Evolutionary conservation across 306 rosid species (phyloP).

Genomic region (Gillenia trifoliata): DNA sequence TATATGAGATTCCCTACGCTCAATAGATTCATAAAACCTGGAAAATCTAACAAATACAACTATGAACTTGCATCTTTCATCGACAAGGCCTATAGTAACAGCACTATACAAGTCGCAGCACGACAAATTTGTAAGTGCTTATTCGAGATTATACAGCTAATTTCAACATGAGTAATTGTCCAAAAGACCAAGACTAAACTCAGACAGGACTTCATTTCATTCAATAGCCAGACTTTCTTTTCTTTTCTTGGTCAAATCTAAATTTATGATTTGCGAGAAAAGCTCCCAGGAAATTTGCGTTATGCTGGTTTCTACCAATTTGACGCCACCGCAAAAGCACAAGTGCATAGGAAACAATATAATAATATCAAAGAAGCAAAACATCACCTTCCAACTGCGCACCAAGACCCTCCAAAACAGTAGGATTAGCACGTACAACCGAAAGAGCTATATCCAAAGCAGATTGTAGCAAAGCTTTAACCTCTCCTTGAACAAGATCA

Average conservation of each 20-base stretch:
- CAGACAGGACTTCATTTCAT: background rate
- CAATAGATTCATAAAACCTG: background rate
- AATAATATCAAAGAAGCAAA: background rate
- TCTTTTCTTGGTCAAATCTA: background rate
- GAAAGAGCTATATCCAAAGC: slow-evolving; percentile 80
- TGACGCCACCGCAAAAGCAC: background rate
- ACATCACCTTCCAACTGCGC: slow-evolving; percentile 79
- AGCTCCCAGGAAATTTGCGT: background rate
- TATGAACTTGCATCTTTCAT: background rate
- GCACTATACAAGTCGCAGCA: background rate
- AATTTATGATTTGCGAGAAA: background rate
- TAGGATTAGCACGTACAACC: slow-evolving; percentile 85
- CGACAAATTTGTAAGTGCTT: background rate
- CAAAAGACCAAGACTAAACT: background rate
- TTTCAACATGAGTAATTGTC: background rate
- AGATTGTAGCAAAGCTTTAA: slow-evolving; percentile 78
- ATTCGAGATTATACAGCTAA: background rate
- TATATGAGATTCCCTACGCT: background rate
- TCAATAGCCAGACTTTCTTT: background rate
- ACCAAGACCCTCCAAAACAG: slow-evolving; percentile 92
- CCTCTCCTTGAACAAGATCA: slow-evolving; percentile 93
- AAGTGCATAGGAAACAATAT: background rate
- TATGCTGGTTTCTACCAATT: background rate
- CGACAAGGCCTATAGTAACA: background rate
- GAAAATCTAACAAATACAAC: background rate